Conservation (phyloP, 2,329 filamentous ascomycete species). For the Biscogniauxia mediterranea region DNA sequence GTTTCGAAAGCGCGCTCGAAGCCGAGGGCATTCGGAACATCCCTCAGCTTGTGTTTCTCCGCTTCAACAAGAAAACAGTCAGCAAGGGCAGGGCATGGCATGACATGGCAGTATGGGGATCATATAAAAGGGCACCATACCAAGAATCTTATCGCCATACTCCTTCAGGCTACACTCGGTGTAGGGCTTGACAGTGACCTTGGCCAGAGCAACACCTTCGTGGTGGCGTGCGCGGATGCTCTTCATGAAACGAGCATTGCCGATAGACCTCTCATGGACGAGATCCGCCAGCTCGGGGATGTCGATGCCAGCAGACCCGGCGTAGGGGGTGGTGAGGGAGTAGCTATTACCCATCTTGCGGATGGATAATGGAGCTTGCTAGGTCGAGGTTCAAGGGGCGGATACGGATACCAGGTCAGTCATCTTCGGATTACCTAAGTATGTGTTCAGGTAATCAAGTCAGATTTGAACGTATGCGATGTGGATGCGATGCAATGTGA, state of each 20-base stretch:
- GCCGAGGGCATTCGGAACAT: conserved; percentile 85
- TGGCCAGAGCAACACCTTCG: conserved; percentile 89
- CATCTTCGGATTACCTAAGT: conserved; percentile 22
- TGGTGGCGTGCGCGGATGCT: conserved; percentile 87
- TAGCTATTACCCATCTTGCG: conserved; percentile 89
- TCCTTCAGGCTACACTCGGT: conserved; percentile 74
- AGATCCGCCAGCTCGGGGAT: conserved; percentile 88
- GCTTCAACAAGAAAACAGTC: conserved; percentile 44
- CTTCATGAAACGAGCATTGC: conserved; percentile 93
- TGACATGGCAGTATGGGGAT: not conserved
- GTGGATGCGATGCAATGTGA: not conserved
- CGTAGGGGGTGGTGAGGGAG: conserved; percentile 86
- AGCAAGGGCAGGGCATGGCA: conserved; percentile 1
- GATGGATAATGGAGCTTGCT: conserved; percentile 20
- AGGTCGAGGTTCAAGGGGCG: conserved; percentile 12
- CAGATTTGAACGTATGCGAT: not conserved
- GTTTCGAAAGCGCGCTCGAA: conserved; percentile 94
- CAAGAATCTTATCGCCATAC: conserved; percentile 73
- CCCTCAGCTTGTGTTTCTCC: conserved; percentile 74
- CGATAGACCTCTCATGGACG: conserved; percentile 87
- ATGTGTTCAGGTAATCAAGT: not conserved
- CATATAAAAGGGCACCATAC: conserved; percentile 46
- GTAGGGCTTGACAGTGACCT: conserved; percentile 92
- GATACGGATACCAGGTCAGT: not conserved
- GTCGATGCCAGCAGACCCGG: conserved; percentile 90